Evolutionary conservation across 2,329 filamentous ascomycete species (phyloP), one percentile per base, ranked within the genome.

Genomic region (Chrysoporthe deuterocubensis): DNA sequence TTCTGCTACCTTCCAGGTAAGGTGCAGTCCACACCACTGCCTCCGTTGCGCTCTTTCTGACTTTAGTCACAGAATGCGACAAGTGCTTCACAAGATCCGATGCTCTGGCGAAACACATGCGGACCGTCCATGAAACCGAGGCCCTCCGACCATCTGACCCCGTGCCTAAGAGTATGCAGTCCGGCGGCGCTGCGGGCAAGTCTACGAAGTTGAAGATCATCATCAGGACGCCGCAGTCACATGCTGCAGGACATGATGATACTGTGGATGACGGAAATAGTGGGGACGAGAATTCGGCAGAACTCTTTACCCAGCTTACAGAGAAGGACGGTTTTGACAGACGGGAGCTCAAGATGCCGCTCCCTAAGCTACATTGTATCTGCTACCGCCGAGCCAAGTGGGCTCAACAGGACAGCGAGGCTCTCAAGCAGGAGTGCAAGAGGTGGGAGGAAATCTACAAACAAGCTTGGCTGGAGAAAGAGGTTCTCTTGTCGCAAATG

Each of bases 101-200:
- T 75, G 96, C 96, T 14, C 85, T 99, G 0, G 94, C 95, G 1
- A 99, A 99, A 79, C 96, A 99, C 78, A 98, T 98, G 93, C 92
- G 96, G 73, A 98, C 96, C 18, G 94, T 99, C 48, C 96, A 99
- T 82, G 96, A 99, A 78, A 97, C 95, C 3, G 96, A 99, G 81
- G 92, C 93, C 18, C 85, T 97, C 32, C 90, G 93, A n/a, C 92
- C 92, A 4, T 89, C 88, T 18, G 89, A 94, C 76, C 89, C 91
- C 2, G 87, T 93, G 14, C 89, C 90, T 32, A 92, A 93, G 77
- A 89, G 89, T 67, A 86, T 88, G 82, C 87, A 89, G 73, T 76
- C 82, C 2, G 78, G 71, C 14, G 75, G 75, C 48, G 79, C 75
- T 21, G 75, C 77, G 52, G 79, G 77, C 74, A 85, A 83, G 71